Evolutionary conservation across 768 basidiomycete species (phyloP).

Genomic region (Phaeotremella skinneri): DNA sequence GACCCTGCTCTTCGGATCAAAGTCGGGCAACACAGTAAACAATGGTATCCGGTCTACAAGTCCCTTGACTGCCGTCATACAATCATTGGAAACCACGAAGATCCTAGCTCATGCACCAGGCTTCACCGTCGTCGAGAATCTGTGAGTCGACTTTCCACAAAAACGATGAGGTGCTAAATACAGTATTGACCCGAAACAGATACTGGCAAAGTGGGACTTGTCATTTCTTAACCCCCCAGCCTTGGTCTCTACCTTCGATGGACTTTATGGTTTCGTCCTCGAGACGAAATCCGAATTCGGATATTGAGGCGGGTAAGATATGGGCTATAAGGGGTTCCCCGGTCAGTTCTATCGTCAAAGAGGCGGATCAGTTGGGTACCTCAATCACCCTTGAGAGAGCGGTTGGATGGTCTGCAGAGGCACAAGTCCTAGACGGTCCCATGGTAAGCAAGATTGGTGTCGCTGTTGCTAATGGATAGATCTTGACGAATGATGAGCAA

Average conservation of each 20-base stretch:
- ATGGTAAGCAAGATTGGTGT: constrained; percentile 17
- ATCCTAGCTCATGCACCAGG: constrained; percentile 32
- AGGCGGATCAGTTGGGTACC: constrained; percentile 10
- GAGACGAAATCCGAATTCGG: neutral
- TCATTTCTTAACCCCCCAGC: constrained; percentile 28
- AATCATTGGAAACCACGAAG: constrained; percentile 14
- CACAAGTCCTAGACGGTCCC: constrained; percentile 16
- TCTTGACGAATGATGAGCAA: constrained; percentile 32
- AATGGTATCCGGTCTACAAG: too few relatives aligned
- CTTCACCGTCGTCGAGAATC: constrained; percentile 31
- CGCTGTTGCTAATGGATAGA: constrained; percentile 11
- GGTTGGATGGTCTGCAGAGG: constrained; percentile 9
- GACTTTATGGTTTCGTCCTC: neutral
- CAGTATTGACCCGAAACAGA: constrained; percentile 2
- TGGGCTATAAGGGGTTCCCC: constrained; percentile 9
- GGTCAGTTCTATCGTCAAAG: constrained; percentile 17
- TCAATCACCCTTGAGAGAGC: constrained; percentile 16
- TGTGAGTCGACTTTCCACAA: constrained; percentile 14
- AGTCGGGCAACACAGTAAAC: too few relatives aligned
- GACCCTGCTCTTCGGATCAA: too few relatives aligned
- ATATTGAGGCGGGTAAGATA: neutral
- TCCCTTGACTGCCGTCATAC: too few relatives aligned
- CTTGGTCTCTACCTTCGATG: constrained; percentile 25
- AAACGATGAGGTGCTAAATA: too few relatives aligned
- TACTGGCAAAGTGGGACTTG: constrained; percentile 33